Base-by-base conservation (phyloP, 805 yeast species). In the Starmerella vaccinii region DNA sequence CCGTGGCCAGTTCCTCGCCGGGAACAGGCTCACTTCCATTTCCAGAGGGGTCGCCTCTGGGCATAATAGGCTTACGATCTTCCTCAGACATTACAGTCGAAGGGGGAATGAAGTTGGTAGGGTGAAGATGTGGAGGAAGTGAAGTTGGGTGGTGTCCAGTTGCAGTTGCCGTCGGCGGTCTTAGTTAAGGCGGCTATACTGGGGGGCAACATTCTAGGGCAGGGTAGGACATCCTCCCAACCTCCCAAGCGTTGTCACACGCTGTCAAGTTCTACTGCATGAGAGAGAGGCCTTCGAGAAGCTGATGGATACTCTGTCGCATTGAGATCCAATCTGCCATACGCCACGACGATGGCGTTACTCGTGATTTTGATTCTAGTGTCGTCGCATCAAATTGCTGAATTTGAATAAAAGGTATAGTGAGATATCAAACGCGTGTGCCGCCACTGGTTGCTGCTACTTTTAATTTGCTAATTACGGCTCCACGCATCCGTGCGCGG, bases 1-100 rank as follows among this genome's bases (percentile, higher is more conserved):
- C 99, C 50, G 97, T 92, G 58, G 99, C 99, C 49, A 95, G 87
- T 58, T 76, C 78, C 61, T 57, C 57, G 29, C 52, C 58, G 44
- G 71, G 71, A 56, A 75, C 76, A 60, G 55, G 50, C 29, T 46
- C 45, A 30, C 32, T 42, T 16, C 58, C 58, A 30, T 42, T 42
- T 16, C 58, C 58, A 35, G 54, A 46, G 12, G 59, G 53, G 49
- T 49, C 51, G 7, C 54, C 58, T 15, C 30, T 24, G 58, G 79
- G 83, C 57, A 74, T 64, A 56, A 78, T 69, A 38, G 68, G 59
- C 47, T 64, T 60, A 48, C 57, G 57, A 55, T 65, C 63, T 48
- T 65, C 67, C 48, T 45, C 48, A 18, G 51, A 40, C 59, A 55
- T 57, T 30, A 5, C 22, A n/a, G 23, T 22, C 29, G 24, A 21